Conservation (phyloP, 257 asterid species). For the Thymus quinquecostatus region DNA sequence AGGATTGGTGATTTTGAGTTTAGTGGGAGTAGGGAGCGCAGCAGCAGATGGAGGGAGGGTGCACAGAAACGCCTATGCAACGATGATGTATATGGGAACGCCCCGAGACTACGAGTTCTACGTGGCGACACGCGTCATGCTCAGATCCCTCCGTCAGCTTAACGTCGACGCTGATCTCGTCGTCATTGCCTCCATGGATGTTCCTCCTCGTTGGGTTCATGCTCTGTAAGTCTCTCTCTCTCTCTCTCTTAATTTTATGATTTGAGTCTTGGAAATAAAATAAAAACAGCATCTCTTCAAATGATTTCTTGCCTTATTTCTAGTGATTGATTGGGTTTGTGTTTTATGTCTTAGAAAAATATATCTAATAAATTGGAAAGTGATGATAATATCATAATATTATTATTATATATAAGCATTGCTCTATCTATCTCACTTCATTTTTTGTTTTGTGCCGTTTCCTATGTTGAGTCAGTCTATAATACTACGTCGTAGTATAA, state of each 20-base stretch:
- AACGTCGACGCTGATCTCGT: constrained; percentile 81
- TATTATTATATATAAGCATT: too few species aligned
- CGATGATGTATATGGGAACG: constrained; percentile 99
- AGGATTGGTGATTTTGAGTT: constrained; percentile 20
- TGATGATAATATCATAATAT: too few species aligned
- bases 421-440: too few species aligned
- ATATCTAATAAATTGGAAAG: not conserved
- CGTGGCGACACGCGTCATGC: constrained; percentile 85
- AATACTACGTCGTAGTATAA: not conserved
- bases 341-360: not conserved
- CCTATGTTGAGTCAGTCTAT: not conserved
- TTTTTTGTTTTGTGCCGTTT: not conserved
- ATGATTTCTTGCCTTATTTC: not conserved
- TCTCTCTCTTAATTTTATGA: too few species aligned
- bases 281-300: not conserved
- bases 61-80: constrained; percentile 78
- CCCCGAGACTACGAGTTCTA: constrained; percentile 96
- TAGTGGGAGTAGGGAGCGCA: constrained; percentile 1
- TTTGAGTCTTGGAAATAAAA: too few species aligned
- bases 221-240: constrained; percentile 61
- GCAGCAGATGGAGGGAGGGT: not conserved
- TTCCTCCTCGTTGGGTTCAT: constrained; percentile 74
- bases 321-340: not conserved
- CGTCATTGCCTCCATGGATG: constrained; percentile 95
- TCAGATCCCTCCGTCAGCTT: constrained; percentile 59